A percentile compares a stretch with the other conserved stretches of the same genome.
These are phyloP conservation scores for Astrothelium macrocarpum DNA, from an alignment of 495 filamentous ascomycete genomes.

Conservation along the genomic window DNA sequence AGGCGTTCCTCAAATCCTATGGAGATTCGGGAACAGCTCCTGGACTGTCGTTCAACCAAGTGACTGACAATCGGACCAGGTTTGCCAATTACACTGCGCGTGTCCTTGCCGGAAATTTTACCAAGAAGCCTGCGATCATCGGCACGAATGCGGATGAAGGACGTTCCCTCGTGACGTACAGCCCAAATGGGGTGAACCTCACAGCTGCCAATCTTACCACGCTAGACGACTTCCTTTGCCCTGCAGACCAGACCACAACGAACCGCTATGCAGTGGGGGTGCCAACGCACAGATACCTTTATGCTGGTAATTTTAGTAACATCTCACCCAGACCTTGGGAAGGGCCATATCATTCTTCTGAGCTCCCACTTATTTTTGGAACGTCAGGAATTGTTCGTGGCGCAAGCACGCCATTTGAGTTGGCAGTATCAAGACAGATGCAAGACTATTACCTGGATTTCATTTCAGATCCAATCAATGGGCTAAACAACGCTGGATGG, in stretches of 20 bases:
- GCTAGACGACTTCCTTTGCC: conserved; percentile 9
- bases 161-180: conserved; percentile 14
- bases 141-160: conserved; percentile 21
- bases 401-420: conserved; percentile 29
- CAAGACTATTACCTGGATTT: conserved; percentile 34
- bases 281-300: conserved; percentile 32
- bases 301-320: conserved; percentile 33
- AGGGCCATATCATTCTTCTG: conserved; percentile 38
- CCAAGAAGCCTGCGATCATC: conserved; percentile 20
- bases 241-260: conserved; percentile 11
- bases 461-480: conserved; percentile 15
- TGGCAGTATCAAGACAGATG: conserved; percentile 29
- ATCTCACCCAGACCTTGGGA: conserved; percentile 30
- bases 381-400: conserved; percentile 28
- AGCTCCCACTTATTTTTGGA: conserved; percentile 39
- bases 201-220: conserved; percentile 11
- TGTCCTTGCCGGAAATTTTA: conserved; percentile 14
- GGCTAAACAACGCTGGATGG: conserved; percentile 14
- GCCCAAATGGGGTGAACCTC: conserved; percentile 9
- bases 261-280: conserved; percentile 10
- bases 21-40: conserved; percentile 16
- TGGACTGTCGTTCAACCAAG: conserved; percentile 21
- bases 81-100: conserved; percentile 29
- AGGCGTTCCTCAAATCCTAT: conserved; percentile 28
- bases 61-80: conserved; percentile 22